Conservation (phyloP, 139 green algal genomes). For the Chlamydomonas sp. region DNA sequence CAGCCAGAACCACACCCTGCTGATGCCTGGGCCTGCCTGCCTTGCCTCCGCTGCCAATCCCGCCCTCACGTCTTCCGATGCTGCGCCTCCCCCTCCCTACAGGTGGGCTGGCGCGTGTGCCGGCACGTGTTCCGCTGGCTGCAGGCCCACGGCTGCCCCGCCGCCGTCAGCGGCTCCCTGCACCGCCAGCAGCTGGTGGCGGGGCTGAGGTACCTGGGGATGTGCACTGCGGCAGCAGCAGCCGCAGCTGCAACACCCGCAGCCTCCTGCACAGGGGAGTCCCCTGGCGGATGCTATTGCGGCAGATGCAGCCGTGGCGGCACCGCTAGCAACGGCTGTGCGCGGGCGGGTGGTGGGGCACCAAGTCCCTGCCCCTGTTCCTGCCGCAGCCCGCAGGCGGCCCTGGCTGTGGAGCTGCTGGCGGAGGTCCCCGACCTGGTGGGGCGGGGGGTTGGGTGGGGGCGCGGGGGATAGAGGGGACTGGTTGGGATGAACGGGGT, state of each 20-base stretch:
- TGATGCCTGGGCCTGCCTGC: too few species aligned
- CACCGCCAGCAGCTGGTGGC: slow-evolving; percentile 46
- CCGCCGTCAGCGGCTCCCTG: slow-evolving; percentile 24
- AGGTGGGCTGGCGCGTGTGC: slow-evolving; percentile 42
- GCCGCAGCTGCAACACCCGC: neutral
- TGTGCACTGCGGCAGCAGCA: neutral
- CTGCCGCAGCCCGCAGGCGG: neutral
- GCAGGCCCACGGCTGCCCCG: slow-evolving; percentile 17
- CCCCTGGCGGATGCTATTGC: neutral
- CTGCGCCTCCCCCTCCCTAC: neutral
- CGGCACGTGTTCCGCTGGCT: slow-evolving; percentile 40
- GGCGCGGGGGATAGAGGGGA: neutral
- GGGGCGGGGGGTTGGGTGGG: neutral
- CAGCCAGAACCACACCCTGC: too few species aligned
- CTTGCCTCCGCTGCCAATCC: too few species aligned
- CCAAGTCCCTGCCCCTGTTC: neutral
- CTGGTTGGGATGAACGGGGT: neutral
- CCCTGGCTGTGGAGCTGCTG: slow-evolving; percentile 27
- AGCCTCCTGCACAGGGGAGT: neutral
- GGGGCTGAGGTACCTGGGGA: neutral
- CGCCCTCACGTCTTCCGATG: neutral
- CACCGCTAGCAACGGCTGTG: neutral
- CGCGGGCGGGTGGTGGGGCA: neutral
- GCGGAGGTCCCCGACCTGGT: slow-evolving; percentile 1
- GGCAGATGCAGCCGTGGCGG: neutral